phyloP scores from a whole-genome alignment of 2,329 filamentous ascomycete genomes.

The Ceratocystiopsis minuta region DNA sequence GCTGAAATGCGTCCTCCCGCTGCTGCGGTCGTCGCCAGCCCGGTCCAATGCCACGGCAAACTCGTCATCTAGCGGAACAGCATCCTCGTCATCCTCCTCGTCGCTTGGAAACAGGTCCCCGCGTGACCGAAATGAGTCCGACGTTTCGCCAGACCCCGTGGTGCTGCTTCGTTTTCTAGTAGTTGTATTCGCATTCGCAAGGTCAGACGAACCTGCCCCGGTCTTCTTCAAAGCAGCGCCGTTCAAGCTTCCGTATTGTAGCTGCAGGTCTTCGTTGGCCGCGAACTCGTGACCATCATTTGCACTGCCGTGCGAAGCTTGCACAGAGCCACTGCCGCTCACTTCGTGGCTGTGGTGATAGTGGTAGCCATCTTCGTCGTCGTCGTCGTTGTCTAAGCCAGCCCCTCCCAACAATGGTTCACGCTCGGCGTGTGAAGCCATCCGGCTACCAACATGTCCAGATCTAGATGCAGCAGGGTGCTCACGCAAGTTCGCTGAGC shows the following conservation, averaged over 20 bases:
- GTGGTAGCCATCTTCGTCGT: not conserved
- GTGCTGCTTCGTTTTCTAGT: slow-evolving; percentile 56
- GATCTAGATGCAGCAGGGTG: slow-evolving; percentile 32
- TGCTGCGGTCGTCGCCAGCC: slow-evolving; percentile 55
- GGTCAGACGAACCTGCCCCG: no score
- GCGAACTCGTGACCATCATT: no score
- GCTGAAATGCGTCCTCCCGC: slow-evolving; percentile 42
- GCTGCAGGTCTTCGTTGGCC: no score
- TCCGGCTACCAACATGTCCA: no score
- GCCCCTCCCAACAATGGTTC: slow-evolving; percentile 48
- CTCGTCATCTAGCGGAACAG: slow-evolving; percentile 81
- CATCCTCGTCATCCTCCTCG: slow-evolving; percentile 72
- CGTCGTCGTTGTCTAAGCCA: slow-evolving; percentile 17
- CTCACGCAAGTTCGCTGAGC: slow-evolving; percentile 76
- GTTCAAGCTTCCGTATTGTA: no score
- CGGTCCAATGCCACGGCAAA: slow-evolving; percentile 70
- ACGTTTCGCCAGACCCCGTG: slow-evolving; percentile 60
- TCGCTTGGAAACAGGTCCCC: slow-evolving; percentile 87
- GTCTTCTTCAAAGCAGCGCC: no score
- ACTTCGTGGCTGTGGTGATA: not conserved
- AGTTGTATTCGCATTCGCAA: no score
- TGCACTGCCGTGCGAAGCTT: no score
- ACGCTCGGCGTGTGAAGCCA: slow-evolving; percentile 21
- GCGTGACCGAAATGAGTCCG: slow-evolving; percentile 69
- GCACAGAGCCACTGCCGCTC: no score